Evolutionary conservation across 2,329 filamentous ascomycete genomes (phyloP).

Genomic region (Monosporascus cannonballus): DNA sequence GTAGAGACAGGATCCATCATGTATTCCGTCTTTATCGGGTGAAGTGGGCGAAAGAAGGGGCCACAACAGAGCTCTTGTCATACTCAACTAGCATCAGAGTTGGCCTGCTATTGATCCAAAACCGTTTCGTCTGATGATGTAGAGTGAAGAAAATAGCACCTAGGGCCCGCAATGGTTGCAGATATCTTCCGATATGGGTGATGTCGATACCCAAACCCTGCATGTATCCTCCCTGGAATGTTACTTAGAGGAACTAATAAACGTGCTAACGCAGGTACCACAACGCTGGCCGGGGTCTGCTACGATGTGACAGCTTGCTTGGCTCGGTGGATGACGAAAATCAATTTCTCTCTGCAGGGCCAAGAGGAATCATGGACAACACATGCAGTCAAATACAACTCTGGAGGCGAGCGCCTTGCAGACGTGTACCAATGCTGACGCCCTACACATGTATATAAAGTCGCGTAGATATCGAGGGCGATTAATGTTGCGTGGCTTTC

Average conservation of each 20-base stretch:
- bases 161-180: constrained; percentile 17
- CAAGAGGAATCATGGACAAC: neutral
- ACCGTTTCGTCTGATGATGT: constrained; percentile 17
- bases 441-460: neutral
- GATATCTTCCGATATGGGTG: constrained; percentile 10
- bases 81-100: constrained; percentile 10
- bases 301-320: neutral
- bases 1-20: constrained; percentile 12
- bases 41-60: constrained; percentile 9
- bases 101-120: constrained; percentile 10
- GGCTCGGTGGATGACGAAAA: neutral
- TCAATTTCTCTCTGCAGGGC: neutral
- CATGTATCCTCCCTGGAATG: neutral
- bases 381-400: neutral
- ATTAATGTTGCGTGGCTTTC: neutral
- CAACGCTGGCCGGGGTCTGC: neutral
- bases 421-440: neutral
- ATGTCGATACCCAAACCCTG: neutral
- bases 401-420: neutral
- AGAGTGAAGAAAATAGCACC: constrained; percentile 6
- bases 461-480: neutral
- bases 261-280: neutral
- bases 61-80: constrained; percentile 16
- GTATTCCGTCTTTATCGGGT: constrained; percentile 16
- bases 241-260: neutral